A percentile compares a stretch with the other conserved stretches of the same genome.
These are phyloP conservation scores for Erythrobasidium hasegawianum DNA, from an alignment of 1,284 basidiomycete genomes.

Conservation along the genomic window DNA sequence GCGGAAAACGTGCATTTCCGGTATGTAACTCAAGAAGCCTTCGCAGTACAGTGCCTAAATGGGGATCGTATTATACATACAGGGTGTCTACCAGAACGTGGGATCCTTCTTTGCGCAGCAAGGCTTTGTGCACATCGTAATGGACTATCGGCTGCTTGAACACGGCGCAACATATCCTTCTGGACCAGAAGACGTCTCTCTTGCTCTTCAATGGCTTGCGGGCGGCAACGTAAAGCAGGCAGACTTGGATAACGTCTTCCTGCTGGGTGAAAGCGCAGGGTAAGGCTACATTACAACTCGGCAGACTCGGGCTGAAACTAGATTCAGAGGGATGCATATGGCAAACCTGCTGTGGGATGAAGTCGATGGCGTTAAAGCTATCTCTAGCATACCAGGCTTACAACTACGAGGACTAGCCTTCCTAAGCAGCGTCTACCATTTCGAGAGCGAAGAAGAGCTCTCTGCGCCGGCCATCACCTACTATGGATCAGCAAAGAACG, in stretches of 20 bases:
- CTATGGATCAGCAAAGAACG: neutral
- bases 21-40: neutral
- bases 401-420: neutral
- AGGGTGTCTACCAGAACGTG: neutral
- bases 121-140: neutral
- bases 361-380: neutral
- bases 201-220: neutral
- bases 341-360: neutral
- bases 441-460: neutral
- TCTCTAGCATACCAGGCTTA: neutral
- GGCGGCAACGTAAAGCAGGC: neutral
- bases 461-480: neutral
- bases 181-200: conserved; percentile 1
- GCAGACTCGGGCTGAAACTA: no score
- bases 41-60: no score
- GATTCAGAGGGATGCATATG: neutral
- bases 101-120: neutral
- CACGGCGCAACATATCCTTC: neutral
- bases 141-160: neutral
- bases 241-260: neutral
- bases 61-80: no score
- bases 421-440: neutral
- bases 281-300: no score
- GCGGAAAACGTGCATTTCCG: neutral
- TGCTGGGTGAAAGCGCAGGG: conserved; percentile 1